phyloP scores from a whole-genome alignment of 345 rosid genomes.

The Heritiera fomes region DNA sequence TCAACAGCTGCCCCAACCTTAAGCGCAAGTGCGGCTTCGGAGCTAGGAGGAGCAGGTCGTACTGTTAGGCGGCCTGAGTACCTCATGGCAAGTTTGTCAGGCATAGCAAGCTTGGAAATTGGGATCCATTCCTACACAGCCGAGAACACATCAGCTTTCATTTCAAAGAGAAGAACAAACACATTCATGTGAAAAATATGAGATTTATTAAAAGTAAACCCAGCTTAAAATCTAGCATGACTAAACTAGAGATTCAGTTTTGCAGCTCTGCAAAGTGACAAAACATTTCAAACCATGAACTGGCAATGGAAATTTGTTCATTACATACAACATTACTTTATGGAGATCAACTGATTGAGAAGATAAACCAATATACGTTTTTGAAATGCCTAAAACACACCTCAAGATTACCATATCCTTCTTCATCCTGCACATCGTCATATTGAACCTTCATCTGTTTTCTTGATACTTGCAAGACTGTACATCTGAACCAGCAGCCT shows the following conservation, averaged over 20 bases:
- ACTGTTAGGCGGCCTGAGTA: conserved; percentile 63
- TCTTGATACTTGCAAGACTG: conserved; percentile 60
- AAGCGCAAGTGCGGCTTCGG: conserved; percentile 32
- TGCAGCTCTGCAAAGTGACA: not conserved
- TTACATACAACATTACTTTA: not conserved
- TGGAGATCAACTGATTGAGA: conserved; percentile 15
- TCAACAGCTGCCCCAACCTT: conserved; percentile 77
- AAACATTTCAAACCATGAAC: not conserved
- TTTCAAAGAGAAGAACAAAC: conserved; percentile 9
- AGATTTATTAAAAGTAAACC: not conserved
- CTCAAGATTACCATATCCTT: conserved; percentile 85
- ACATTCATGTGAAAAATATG: not conserved
- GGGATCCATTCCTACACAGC: conserved; percentile 85
- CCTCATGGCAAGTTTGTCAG: conserved; percentile 89
- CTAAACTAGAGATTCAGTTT: conserved; percentile 14
- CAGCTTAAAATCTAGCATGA: not conserved
- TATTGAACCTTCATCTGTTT: conserved; percentile 79
- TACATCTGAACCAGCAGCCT: conserved; percentile 98
- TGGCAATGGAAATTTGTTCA: not conserved
- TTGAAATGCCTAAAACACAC: conserved; percentile 38
- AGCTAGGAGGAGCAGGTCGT: conserved; percentile 62
- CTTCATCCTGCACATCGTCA: conserved; percentile 85
- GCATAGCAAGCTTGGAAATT: conserved; percentile 59
- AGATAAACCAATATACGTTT: conserved; percentile 11
- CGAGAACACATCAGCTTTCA: conserved; percentile 14